A percentile compares a stretch with the other conserved stretches of the same genome.
phyloP scores from a whole-genome alignment of 1,284 basidiomycete species.

The Cystobasidium slooffiae region DNA sequence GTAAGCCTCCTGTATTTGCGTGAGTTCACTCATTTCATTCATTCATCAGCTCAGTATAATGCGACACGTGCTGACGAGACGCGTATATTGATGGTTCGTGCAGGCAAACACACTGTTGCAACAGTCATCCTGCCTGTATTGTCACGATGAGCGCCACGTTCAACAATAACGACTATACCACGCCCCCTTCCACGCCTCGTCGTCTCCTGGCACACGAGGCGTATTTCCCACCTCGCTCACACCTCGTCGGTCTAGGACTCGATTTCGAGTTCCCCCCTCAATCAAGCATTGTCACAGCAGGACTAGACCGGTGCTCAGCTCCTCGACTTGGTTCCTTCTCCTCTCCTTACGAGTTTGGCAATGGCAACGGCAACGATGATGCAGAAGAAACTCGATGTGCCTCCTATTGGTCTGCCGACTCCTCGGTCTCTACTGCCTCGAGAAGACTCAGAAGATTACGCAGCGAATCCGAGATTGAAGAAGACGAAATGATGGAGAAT shows the following conservation, averaged over 20 bases:
- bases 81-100: too few relatives aligned
- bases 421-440: constrained; percentile 8
- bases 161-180: background rate
- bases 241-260: constrained; percentile 14
- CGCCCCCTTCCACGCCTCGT: constrained; percentile 14
- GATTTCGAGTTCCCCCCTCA: constrained; percentile 7
- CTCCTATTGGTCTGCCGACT: constrained; percentile 5
- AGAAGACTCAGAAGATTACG: background rate
- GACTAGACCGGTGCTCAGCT: constrained; percentile 5
- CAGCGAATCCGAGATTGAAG: background rate
- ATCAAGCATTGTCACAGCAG: background rate
- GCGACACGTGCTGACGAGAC: background rate
- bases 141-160: constrained; percentile 4
- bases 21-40: background rate
- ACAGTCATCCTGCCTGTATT: background rate
- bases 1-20: background rate
- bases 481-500: background rate
- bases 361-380: background rate
- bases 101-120: too few relatives aligned
- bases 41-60: constrained; percentile 3
- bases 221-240: constrained; percentile 10
- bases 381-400: background rate
- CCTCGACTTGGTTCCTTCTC: constrained; percentile 2
- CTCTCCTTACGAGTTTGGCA: background rate
- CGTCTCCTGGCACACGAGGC: background rate